Base-by-base conservation (phyloP, 179 eudicot species). In the Heliamphora pulchella region DNA sequence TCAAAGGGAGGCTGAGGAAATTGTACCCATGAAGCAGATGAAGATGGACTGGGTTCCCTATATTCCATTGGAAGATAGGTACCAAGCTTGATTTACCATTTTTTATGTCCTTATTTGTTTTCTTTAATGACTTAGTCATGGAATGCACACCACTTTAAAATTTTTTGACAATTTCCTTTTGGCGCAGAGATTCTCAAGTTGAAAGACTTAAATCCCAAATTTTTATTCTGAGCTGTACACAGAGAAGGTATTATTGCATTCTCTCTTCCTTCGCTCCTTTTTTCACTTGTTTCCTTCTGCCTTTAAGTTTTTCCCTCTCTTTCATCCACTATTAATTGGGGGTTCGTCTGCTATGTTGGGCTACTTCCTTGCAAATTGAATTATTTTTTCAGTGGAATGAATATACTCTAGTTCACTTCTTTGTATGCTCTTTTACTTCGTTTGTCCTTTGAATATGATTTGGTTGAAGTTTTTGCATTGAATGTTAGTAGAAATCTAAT, bases 21-120 rank as follows among this genome's bases (percentile, higher is more conserved):
- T 96, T 81, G 76, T 96, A 75, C 94, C 97, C 57, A 96, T 96
- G 99, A 96, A 94, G 87, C 86, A 84, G 63, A 96, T 96, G 99
- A 96, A 96, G 87, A 94, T 96, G 98, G 99, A 92, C 47, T 96
- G 99, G 99, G 86, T 96, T 70, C 99, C 99, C 8, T 96, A 96
- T 83, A 89, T 96, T 71, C 98, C 99, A 2, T 84, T 92, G 77
- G 93, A 89, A 78, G 86, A 90, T 41, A 88, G 99, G 99, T 96
- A 74, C 46, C 48, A 78, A 41, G 51, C 43, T 69, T 18, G 62
- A 14, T 61, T 55, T 61, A 3, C 31, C 31, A 4, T 77, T 75
- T 62, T 59, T 70, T 51, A 13, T 31, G 39, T 73, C 53, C 46
- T 66, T 39, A 15, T 8, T 43, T 64, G 39, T 41, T 5, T 50